Evolutionary conservation across 2,329 filamentous ascomycete genomes (phyloP).

Genomic region (Penicillium sp.): DNA sequence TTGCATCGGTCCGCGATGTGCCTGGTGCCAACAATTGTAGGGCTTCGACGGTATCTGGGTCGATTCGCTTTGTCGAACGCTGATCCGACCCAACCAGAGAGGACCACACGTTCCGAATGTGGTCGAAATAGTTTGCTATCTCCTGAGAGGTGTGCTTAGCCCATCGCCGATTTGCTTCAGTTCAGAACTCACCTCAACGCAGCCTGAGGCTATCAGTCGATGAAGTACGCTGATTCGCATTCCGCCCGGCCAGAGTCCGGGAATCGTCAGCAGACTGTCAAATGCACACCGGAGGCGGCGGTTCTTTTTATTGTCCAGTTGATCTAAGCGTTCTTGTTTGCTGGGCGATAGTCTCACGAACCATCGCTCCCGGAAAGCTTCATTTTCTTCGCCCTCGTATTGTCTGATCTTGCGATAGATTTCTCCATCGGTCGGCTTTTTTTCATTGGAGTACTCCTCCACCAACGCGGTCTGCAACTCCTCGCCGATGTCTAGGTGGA

Average conservation of each 20-base stretch:
- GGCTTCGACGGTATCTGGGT: constrained; percentile 7
- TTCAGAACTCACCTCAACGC: neutral
- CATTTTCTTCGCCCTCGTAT: constrained; percentile 26
- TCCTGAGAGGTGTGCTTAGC: constrained; percentile 1
- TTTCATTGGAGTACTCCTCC: constrained; percentile 28
- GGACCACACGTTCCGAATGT: constrained; percentile 6
- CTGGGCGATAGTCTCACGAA: constrained; percentile 17
- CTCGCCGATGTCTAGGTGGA: constrained; percentile 20
- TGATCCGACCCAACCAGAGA: constrained; percentile 7
- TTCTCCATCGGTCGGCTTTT: constrained; percentile 18
- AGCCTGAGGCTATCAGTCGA: neutral
- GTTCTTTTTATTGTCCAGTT: neutral
- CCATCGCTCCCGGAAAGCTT: constrained; percentile 20
- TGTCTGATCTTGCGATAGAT: constrained; percentile 16
- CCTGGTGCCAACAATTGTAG: constrained; percentile 11
- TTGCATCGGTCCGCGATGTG: constrained; percentile 8
- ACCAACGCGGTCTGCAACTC: constrained; percentile 18
- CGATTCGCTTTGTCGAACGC: constrained; percentile 7
- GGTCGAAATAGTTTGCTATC: constrained; percentile 7
- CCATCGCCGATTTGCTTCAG: neutral
- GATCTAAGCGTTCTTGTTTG: constrained; percentile 10
- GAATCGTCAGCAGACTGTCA: neutral
- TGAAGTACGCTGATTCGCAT: neutral
- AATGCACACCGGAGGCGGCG: neutral
- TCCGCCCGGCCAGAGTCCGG: neutral